A percentile compares a stretch with the other conserved stretches of the same genome.
Conservation (phyloP, 2,329 filamentous ascomycete genomes). For the Cyphellophora europaea region DNA sequence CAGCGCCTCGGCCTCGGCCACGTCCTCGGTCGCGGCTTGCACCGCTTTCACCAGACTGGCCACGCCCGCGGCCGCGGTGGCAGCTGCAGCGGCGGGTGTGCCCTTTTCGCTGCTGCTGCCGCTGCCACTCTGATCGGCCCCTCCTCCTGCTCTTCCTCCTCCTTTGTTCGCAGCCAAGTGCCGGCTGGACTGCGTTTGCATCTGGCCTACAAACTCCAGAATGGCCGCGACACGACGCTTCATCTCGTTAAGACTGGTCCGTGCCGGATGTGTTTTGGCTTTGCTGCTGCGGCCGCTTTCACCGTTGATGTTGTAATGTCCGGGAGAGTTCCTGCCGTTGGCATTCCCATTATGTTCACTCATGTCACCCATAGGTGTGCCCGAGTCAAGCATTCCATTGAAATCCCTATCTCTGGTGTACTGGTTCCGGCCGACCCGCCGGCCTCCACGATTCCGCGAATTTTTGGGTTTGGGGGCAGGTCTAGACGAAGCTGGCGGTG, state of each 20-base stretch:
- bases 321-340: conserved; percentile 21
- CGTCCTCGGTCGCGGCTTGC: conserved; percentile 7
- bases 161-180: conserved; percentile 26
- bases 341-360: conserved; percentile 15
- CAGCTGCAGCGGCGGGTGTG: background rate
- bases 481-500: conserved; percentile 33
- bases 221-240: conserved; percentile 75
- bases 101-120: conserved; percentile 8
- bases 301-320: conserved; percentile 45
- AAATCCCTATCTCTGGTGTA: conserved; percentile 63
- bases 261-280: conserved; percentile 43
- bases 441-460: conserved; percentile 35
- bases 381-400: background rate
- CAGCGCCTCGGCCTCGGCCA: conserved; percentile 25
- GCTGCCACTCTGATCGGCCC: conserved; percentile 16
- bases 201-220: conserved; percentile 80
- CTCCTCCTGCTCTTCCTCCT: conserved; percentile 28
- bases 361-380: conserved; percentile 20
- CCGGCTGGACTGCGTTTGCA: conserved; percentile 57
- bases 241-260: conserved; percentile 78
- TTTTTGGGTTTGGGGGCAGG: conserved; percentile 45
- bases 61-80: conserved; percentile 11
- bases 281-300: conserved; percentile 54
- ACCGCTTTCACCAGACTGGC: conserved; percentile 25
- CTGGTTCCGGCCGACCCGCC: conserved; percentile 65